A percentile compares a stretch with the other conserved stretches of the same genome.
phyloP scores from a whole-genome alignment of 495 filamentous ascomycete genomes.

The Penicillium turbatum region DNA sequence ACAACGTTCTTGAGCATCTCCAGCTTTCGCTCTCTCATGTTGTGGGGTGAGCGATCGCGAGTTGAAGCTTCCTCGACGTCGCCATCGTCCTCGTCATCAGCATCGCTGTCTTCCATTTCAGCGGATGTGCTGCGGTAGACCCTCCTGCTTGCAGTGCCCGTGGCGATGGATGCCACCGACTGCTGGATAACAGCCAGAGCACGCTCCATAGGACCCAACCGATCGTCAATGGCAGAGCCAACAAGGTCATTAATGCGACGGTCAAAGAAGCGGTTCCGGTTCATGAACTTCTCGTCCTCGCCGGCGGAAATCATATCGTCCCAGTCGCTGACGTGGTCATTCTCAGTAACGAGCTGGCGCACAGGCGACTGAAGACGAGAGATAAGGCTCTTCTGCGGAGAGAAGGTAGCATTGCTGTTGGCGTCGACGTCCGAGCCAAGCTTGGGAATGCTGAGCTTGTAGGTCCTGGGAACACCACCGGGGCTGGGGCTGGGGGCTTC shows the following conservation, averaged over 20 bases:
- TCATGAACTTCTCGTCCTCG: constrained; percentile 74
- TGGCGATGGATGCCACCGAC: constrained; percentile 50
- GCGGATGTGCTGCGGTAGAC: constrained; percentile 55
- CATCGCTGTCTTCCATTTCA: constrained; percentile 74
- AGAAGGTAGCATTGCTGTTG: constrained; percentile 36
- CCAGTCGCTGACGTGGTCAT: constrained; percentile 81
- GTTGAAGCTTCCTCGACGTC: constrained; percentile 42
- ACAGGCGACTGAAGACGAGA: constrained; percentile 51
- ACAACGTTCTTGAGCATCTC: constrained; percentile 79
- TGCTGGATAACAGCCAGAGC: constrained; percentile 71
- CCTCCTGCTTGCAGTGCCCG: constrained; percentile 34
- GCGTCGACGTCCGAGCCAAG: constrained; percentile 40
- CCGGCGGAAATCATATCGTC: constrained; percentile 77
- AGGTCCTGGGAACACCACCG: constrained; percentile 49
- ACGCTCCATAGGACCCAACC: constrained; percentile 73
- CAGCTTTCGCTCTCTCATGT: constrained; percentile 67
- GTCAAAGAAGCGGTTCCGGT: constrained; percentile 77
- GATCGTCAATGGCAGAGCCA: constrained; percentile 68
- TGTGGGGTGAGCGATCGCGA: constrained; percentile 55
- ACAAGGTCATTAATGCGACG: constrained; percentile 81
- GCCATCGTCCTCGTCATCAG: constrained; percentile 89
- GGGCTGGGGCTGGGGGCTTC: constrained; percentile 77
- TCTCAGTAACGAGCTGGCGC: constrained; percentile 61
- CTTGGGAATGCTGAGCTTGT: constrained; percentile 43
- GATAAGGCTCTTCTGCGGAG: constrained; percentile 36